Percentiles rank a stretch among this genome's conserved stretches.
Conservation (phyloP, 305 asterid genomes). For the Caryopteris hybrid region DNA sequence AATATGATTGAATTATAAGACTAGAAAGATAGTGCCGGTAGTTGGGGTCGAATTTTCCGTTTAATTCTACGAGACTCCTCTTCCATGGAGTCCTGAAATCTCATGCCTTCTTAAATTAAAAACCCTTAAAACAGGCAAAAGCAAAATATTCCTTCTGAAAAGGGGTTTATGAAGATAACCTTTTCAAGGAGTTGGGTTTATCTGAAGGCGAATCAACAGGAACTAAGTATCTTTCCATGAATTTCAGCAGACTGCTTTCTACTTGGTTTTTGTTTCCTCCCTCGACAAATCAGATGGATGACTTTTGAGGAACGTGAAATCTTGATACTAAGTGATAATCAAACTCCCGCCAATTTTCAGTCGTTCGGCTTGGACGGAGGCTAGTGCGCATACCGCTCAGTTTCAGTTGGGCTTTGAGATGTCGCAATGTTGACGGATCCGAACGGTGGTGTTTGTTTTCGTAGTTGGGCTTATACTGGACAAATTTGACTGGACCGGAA, state of each 20-base stretch:
- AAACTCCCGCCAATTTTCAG: slow-evolving; percentile 21
- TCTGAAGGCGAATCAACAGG: slow-evolving; percentile 29
- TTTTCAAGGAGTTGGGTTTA: slow-evolving; percentile 31
- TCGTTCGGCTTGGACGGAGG: not conserved
- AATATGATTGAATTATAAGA: slow-evolving; percentile 64
- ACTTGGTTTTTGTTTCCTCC: not conserved
- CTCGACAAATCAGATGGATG: not conserved
- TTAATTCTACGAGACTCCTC: slow-evolving; percentile 61
- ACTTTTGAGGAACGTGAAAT: not conserved
- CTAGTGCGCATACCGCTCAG: no score
- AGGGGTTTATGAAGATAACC: slow-evolving; percentile 26
- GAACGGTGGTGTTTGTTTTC: no score
- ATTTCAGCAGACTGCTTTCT: not conserved
- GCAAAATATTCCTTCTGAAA: not conserved
- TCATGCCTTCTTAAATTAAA: not conserved
- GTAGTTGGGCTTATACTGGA: no score
- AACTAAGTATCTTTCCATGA: slow-evolving; percentile 56
- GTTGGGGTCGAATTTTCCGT: slow-evolving; percentile 51
- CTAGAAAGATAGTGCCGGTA: slow-evolving; percentile 50
- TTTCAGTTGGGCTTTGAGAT: no score
- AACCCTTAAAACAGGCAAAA: not conserved
- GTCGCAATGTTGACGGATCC: no score
- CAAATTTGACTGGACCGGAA: no score
- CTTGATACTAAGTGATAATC: no score
- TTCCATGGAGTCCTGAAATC: slow-evolving; percentile 56